These are phyloP conservation scores for Boletellus ananas DNA, from an alignment of 768 basidiomycete species.

Conservation along the genomic window DNA sequence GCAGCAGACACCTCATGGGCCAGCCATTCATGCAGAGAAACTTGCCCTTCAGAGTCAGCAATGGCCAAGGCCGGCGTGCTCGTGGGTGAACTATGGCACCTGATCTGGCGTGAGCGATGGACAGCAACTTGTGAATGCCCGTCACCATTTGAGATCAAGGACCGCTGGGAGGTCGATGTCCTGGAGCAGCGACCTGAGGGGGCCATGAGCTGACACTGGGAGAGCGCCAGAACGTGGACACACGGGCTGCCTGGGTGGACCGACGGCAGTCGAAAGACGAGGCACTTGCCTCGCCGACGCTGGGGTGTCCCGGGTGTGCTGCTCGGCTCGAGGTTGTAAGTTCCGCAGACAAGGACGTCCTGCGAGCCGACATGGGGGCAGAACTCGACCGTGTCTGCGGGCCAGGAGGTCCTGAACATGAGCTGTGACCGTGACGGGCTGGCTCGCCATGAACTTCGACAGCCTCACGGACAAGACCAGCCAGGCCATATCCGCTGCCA, in stretches of 20 bases:
- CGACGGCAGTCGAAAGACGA: slow-evolving; percentile 53
- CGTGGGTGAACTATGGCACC: slow-evolving; percentile 54
- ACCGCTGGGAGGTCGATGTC: slow-evolving; percentile 75
- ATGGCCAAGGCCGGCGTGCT: slow-evolving; percentile 56
- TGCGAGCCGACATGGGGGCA: slow-evolving; percentile 63
- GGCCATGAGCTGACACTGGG: neutral
- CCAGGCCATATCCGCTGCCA: slow-evolving; percentile 61
- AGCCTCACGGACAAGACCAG: slow-evolving; percentile 79
- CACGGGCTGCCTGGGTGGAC: slow-evolving; percentile 35
- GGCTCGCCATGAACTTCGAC: slow-evolving; percentile 54
- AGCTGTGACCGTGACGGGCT: slow-evolving; percentile 6
- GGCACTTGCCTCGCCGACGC: slow-evolving; percentile 64
- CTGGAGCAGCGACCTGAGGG: slow-evolving; percentile 55
- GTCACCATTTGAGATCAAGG: slow-evolving; percentile 92
- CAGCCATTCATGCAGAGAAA: slow-evolving; percentile 62
- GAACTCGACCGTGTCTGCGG: slow-evolving; percentile 90
- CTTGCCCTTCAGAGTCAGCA: slow-evolving; percentile 80
- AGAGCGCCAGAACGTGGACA: slow-evolving; percentile 10
- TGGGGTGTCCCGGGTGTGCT: slow-evolving; percentile 25
- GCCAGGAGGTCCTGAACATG: slow-evolving; percentile 64
- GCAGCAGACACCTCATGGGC: slow-evolving; percentile 38
- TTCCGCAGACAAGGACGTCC: slow-evolving; percentile 81
- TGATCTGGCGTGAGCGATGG: slow-evolving; percentile 24
- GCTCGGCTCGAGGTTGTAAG: slow-evolving; percentile 71
- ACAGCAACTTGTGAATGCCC: neutral